These are phyloP conservation scores for Cryphonectria naterciae DNA, from an alignment of 2,329 filamentous ascomycete species.

Conservation along the genomic window DNA sequence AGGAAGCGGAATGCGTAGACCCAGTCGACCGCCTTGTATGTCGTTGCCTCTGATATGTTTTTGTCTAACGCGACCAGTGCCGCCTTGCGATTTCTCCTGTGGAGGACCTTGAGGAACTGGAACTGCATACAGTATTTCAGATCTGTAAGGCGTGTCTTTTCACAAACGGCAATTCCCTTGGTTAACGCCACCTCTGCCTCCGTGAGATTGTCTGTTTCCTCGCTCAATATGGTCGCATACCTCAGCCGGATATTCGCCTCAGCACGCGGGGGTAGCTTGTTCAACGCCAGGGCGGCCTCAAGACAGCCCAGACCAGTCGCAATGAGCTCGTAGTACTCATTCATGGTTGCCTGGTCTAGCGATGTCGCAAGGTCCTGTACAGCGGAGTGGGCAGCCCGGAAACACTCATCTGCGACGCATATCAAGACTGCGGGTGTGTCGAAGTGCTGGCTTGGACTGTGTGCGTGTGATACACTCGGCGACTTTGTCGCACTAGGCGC, in stretches of 20 bases:
- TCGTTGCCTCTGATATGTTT: slow-evolving; percentile 69
- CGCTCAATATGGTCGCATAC: slow-evolving; percentile 71
- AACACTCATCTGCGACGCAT: slow-evolving; percentile 76
- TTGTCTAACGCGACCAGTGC: slow-evolving; percentile 73
- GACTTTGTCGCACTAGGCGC: slow-evolving; percentile 37
- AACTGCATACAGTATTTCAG: slow-evolving; percentile 80
- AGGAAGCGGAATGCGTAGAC: slow-evolving; percentile 77
- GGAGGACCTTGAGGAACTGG: slow-evolving; percentile 70
- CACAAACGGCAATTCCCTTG: slow-evolving; percentile 72
- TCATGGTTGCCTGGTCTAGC: slow-evolving; percentile 55
- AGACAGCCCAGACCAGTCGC: slow-evolving; percentile 74
- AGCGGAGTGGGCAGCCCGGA: slow-evolving; percentile 65
- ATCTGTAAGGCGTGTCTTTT: slow-evolving; percentile 66
- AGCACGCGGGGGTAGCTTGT: slow-evolving; percentile 62
- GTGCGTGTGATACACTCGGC: slow-evolving; percentile 23
- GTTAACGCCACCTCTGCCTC: slow-evolving; percentile 73
- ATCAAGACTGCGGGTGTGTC: slow-evolving; percentile 66
- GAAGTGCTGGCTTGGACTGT: slow-evolving; percentile 43
- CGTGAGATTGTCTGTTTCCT: slow-evolving; percentile 77
- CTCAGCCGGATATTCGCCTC: slow-evolving; percentile 72
- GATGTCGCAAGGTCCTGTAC: slow-evolving; percentile 53
- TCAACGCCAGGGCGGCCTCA: slow-evolving; percentile 68
- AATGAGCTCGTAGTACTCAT: slow-evolving; percentile 73
- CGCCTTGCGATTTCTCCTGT: slow-evolving; percentile 71
- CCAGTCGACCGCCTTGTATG: slow-evolving; percentile 72